Conservation (phyloP, 306 rosid species). For the Prunus padus region DNA sequence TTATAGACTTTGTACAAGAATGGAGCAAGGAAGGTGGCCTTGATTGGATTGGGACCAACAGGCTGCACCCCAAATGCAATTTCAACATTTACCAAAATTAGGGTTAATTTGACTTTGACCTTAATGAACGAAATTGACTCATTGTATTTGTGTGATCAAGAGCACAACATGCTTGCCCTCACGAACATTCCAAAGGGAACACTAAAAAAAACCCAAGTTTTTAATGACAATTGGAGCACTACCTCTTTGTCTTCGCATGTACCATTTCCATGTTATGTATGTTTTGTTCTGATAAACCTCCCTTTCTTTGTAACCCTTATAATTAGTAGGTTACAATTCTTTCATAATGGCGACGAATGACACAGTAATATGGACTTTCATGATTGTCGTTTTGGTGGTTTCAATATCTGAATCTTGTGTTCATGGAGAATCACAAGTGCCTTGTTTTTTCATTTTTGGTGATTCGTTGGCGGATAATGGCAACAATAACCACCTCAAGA, state of each 20-base stretch:
- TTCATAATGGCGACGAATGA: background rate
- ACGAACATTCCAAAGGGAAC: background rate
- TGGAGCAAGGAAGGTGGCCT: conserved; percentile 54
- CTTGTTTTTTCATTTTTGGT: conserved; percentile 52
- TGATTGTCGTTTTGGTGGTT: background rate
- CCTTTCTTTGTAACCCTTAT: background rate
- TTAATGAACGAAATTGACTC: too few species aligned
- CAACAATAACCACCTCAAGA: conserved; percentile 46
- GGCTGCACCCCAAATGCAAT: conserved; percentile 58
- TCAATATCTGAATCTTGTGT: background rate
- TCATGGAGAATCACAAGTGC: conserved; percentile 16
- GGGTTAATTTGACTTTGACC: too few species aligned
- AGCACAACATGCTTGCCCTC: background rate
- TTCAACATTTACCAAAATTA: too few species aligned
- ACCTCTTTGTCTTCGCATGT: background rate
- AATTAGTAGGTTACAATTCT: background rate
- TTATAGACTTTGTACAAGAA: conserved; percentile 22
- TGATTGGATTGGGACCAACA: conserved; percentile 35
- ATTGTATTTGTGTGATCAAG: background rate
- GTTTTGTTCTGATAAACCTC: background rate
- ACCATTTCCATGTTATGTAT: background rate
- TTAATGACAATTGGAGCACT: background rate
- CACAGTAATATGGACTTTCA: background rate
- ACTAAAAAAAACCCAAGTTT: background rate
- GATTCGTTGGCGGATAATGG: conserved; percentile 57